Base-by-base conservation (phyloP, 1,284 basidiomycete genomes). In the Microbotryomycetes sp. region DNA sequence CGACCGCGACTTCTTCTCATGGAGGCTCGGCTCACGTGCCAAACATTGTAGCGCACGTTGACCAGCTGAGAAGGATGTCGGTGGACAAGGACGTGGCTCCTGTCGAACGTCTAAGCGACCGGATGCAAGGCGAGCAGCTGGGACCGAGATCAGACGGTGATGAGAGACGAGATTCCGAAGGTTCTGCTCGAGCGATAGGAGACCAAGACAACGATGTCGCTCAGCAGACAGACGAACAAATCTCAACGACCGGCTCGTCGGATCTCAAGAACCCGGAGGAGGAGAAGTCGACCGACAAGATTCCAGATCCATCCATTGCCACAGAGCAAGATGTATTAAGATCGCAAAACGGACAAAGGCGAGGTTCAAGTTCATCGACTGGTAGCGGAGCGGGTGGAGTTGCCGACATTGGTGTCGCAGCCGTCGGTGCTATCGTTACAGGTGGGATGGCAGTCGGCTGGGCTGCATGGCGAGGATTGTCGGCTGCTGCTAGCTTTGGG, bases 391-490 rank as follows among this genome's bases (percentile, higher is more conserved):
- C 21, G 26, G 46, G 21, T 15, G 50, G 50, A 18, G 50, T 29
- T 3, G 54, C 50, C 31, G 58, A 58, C 21, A 47, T 64, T 6
- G 62, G 59, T 18, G 50, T 48, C 9, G 62, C 59, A 0, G 59
- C 57, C 3, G 59, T 54, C 2, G 63, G 63, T 4, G 59, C 57
- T 15, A 41, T 65, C 26, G 56, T 61, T 21, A 57, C 60, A 47
- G 63, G 60, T 31, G 55, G 63, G 5, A 52, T 65, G 5, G 60
- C 63, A 1, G 63, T 65, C 23, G 63, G 63, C 3, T 57, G 54
- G 35, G 35, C 35, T 41, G 35, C 35, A 11, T 41, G 35, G 35
- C 35, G 35, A 11, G 35, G 35, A 11, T 41, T 41, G 46, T 53
- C 45, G n/a, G 55, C 54, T 21, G 49, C 54, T 11, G 63, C 35